A percentile compares a stretch with the other conserved stretches of the same genome.
Conservation (phyloP, 257 asterid species). For the Nicotiana noctiflora region DNA sequence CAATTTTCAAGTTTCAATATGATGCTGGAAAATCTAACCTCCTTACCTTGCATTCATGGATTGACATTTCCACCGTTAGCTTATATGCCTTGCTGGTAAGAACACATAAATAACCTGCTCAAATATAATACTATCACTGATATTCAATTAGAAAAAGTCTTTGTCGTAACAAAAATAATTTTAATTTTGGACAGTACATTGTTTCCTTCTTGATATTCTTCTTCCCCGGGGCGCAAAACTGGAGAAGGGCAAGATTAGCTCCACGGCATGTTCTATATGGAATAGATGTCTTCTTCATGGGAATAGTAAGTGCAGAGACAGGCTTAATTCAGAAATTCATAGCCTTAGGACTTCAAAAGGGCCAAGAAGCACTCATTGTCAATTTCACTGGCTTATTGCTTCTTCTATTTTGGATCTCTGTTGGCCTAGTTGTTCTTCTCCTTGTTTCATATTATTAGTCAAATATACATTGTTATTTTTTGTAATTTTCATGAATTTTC, state of each 20-base stretch:
- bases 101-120: background rate
- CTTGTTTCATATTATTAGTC: slow-evolving; percentile 2
- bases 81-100: slow-evolving; percentile 8
- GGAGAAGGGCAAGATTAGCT: slow-evolving; percentile 10
- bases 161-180: background rate
- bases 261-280: slow-evolving; percentile 8
- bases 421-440: background rate
- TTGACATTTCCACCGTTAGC: slow-evolving; percentile 7
- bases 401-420: background rate
- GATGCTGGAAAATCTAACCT: background rate
- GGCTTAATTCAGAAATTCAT: slow-evolving; percentile 5
- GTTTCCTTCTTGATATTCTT: background rate
- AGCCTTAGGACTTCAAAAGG: background rate
- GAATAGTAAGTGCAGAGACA: slow-evolving; percentile 2
- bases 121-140: background rate
- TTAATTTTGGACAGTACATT: background rate
- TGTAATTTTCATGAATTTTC: too few relatives aligned
- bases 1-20: slow-evolving; percentile 6
- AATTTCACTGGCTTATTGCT: slow-evolving; percentile 8
- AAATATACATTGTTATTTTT: background rate
- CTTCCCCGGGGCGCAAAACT: background rate
- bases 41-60: slow-evolving; percentile 8
- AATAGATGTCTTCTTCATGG: background rate
- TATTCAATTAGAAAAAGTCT: background rate
- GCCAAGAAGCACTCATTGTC: slow-evolving; percentile 7